A percentile compares a stretch with the other conserved stretches of the same genome.
These are phyloP conservation scores for Closterium sp. DNA, from an alignment of 139 green algal genomes.

Conservation along the genomic window DNA sequence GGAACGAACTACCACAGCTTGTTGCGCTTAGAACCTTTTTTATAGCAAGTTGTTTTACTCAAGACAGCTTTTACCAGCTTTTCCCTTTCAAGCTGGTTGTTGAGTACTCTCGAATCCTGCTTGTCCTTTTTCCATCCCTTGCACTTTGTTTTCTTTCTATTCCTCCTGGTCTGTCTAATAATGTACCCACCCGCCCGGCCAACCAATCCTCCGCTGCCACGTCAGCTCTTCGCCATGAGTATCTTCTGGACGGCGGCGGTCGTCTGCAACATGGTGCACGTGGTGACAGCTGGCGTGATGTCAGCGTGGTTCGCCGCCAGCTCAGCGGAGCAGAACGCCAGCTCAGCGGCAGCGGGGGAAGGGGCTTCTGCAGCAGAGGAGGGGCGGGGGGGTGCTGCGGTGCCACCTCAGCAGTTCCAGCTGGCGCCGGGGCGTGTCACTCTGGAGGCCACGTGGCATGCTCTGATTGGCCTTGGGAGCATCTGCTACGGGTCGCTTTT, in stretches of 20 bases:
- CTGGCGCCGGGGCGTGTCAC: conserved; percentile 6
- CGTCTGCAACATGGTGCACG: conserved; percentile 44
- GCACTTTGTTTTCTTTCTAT: no score
- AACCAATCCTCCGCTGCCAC: not conserved
- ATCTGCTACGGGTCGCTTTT: conserved; percentile 49
- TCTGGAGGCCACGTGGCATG: conserved; percentile 11
- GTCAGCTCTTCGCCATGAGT: conserved; percentile 32
- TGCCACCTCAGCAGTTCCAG: conserved; percentile 3
- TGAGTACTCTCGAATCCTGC: no score
- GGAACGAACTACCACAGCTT: no score
- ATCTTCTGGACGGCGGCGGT: conserved; percentile 42
- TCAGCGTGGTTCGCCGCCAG: not conserved
- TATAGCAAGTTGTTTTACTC: no score
- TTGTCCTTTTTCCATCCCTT: no score
- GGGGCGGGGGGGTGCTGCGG: no score
- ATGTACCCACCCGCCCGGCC: no score
- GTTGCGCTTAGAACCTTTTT: no score
- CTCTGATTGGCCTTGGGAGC: conserved; percentile 33
- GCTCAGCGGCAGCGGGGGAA: not conserved
- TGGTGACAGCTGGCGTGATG: conserved; percentile 27
- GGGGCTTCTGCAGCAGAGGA: not conserved
- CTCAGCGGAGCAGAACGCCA: not conserved
- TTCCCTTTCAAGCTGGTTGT: no score
- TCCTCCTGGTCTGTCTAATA: no score
- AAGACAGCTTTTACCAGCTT: no score